phyloP scores from a whole-genome alignment of 2,329 filamentous ascomycete genomes.

The Davidsoniella eucalypti region DNA sequence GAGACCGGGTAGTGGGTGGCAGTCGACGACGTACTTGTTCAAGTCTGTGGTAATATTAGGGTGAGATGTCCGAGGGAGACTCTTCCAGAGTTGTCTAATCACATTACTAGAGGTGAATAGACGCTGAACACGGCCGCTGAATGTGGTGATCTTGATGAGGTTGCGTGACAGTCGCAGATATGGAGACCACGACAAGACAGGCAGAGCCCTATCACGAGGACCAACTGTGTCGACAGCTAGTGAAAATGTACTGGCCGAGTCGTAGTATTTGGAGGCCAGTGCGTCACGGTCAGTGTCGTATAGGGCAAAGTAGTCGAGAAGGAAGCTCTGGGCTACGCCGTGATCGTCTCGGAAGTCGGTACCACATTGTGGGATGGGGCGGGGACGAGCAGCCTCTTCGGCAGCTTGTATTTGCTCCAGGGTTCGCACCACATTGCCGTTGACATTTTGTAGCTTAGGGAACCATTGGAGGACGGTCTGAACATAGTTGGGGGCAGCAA shows the following conservation, averaged over 20 bases:
- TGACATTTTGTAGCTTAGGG: slow-evolving; percentile 62
- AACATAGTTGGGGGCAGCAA: slow-evolving; percentile 41
- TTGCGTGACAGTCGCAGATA: slow-evolving; percentile 72
- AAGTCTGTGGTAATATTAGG: slow-evolving; percentile 50
- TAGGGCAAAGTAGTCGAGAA: slow-evolving; percentile 54
- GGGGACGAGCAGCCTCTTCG: slow-evolving; percentile 32
- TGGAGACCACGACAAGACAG: slow-evolving; percentile 46
- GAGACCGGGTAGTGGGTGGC: slow-evolving; percentile 55
- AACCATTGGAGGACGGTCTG: slow-evolving; percentile 65
- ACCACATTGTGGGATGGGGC: slow-evolving; percentile 43
- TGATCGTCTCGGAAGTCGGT: slow-evolving; percentile 60
- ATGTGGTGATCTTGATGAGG: slow-evolving; percentile 49
- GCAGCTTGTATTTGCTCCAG: slow-evolving; percentile 48
- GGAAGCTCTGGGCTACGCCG: slow-evolving; percentile 58
- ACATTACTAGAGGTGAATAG: slow-evolving; percentile 45
- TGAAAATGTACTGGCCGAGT: slow-evolving; percentile 59
- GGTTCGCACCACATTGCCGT: slow-evolving; percentile 56
- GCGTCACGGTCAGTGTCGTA: slow-evolving; percentile 56
- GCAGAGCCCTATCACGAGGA: slow-evolving; percentile 30
- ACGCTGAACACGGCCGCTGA: slow-evolving; percentile 44
- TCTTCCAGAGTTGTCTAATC: slow-evolving; percentile 53
- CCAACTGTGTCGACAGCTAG: slow-evolving; percentile 49
- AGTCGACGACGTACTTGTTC: slow-evolving; percentile 69
- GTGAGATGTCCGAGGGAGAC: slow-evolving; percentile 57
- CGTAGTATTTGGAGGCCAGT: slow-evolving; percentile 54